These are phyloP conservation scores for Excoecaria cochinchinensis DNA, from an alignment of 345 rosid genomes.

Conservation along the genomic window DNA sequence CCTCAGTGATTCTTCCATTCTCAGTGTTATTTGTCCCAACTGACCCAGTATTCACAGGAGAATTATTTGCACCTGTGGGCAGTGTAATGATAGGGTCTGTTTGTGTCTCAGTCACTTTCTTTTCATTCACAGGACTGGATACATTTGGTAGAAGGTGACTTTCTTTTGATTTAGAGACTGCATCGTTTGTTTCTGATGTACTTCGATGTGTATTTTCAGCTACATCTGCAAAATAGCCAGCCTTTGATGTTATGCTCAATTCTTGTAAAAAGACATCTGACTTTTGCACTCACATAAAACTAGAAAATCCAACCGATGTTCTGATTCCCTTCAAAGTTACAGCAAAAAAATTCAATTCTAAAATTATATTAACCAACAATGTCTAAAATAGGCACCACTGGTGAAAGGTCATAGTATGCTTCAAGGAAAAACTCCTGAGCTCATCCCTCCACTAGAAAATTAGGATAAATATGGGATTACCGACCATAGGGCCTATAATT, in stretches of 20 bases:
- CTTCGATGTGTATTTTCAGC: constrained; percentile 33
- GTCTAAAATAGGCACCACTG: neutral
- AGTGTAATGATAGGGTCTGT: constrained; percentile 13
- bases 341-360: neutral
- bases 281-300: neutral
- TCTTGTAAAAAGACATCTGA: constrained; percentile 13
- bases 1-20: neutral
- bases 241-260: constrained; percentile 18
- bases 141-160: constrained; percentile 33
- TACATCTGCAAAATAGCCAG: constrained; percentile 48
- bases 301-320: neutral
- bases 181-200: constrained; percentile 42
- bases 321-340: neutral
- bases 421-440: neutral
- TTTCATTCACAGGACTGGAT: constrained; percentile 41
- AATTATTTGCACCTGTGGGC: neutral
- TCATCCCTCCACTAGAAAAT: neutral
- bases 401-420: neutral
- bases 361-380: neutral
- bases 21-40: neutral
- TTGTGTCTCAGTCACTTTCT: constrained; percentile 38
- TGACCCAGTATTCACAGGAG: neutral
- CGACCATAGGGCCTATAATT: neutral
- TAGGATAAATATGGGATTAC: neutral
- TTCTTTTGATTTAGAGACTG: constrained; percentile 35